These are phyloP conservation scores for Helichrysum umbraculigerum DNA, from an alignment of 129 eudicot species.

Conservation along the genomic window DNA sequence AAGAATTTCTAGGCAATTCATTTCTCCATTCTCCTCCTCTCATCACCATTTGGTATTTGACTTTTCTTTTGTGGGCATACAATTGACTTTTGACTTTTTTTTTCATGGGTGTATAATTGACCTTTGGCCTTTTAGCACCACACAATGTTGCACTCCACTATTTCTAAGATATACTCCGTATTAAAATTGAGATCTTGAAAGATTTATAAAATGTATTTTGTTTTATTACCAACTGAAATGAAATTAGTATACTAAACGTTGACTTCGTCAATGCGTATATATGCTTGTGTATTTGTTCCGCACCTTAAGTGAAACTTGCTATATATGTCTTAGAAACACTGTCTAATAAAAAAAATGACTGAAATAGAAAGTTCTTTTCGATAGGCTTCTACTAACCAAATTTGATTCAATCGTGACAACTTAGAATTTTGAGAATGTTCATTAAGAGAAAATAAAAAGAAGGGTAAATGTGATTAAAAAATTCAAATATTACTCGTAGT, in stretches of 20 bases:
- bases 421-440: no score
- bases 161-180: not conserved
- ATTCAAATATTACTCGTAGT: no score
- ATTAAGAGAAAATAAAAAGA: no score
- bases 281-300: no score
- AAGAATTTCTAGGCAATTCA: not conserved
- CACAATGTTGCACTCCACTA: slow-evolving; percentile 1
- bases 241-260: no score
- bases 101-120: not conserved
- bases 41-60: not conserved
- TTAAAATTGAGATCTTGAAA: not conserved
- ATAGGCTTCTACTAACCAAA: not conserved
- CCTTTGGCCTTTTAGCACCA: not conserved
- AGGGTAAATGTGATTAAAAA: not conserved
- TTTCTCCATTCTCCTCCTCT: not conserved
- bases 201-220: not conserved
- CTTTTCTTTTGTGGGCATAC: not conserved
- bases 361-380: no score
- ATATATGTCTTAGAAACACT: no score
- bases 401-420: no score
- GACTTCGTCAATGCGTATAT: no score
- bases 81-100: slow-evolving; percentile 6
- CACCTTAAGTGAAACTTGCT: no score
- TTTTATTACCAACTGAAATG: no score
- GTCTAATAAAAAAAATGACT: no score